Conservation (phyloP, 495 filamentous ascomycete species). For the Penicillium cinerascens region DNA sequence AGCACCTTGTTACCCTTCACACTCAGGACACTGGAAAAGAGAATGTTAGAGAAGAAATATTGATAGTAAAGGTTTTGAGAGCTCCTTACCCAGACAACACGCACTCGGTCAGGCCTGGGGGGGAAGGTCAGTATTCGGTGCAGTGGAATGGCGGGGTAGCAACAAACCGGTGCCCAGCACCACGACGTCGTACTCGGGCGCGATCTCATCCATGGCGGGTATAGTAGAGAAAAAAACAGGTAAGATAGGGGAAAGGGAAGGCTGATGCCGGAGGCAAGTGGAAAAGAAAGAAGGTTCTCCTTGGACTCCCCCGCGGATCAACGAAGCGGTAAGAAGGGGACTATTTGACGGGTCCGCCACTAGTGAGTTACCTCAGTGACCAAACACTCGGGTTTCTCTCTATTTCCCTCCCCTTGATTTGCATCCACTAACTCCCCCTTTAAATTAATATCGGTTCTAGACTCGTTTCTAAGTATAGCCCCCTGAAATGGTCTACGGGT, state of each 20-base stretch:
- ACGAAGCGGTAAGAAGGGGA: constrained; percentile 32
- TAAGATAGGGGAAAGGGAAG: constrained; percentile 12
- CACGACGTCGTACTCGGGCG: constrained; percentile 94
- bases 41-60: background rate
- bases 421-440: background rate
- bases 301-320: constrained; percentile 28
- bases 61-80: background rate
- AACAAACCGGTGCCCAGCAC: constrained; percentile 90
- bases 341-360: constrained; percentile 31
- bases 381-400: background rate
- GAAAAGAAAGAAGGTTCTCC: constrained; percentile 18
- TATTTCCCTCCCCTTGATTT: background rate
- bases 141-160: constrained; percentile 39
- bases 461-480: background rate
- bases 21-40: constrained; percentile 71
- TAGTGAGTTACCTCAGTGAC: constrained; percentile 24
- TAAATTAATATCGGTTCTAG: background rate
- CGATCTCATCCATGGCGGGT: constrained; percentile 86
- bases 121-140: constrained; percentile 32
- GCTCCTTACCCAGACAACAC: constrained; percentile 86
- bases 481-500: background rate
- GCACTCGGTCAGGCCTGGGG: constrained; percentile 90
- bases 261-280: constrained; percentile 15
- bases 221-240: constrained; percentile 2
- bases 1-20: constrained; percentile 99